These are phyloP conservation scores for Vachellia pachyceras DNA, from an alignment of 306 rosid species.

Conservation along the genomic window DNA sequence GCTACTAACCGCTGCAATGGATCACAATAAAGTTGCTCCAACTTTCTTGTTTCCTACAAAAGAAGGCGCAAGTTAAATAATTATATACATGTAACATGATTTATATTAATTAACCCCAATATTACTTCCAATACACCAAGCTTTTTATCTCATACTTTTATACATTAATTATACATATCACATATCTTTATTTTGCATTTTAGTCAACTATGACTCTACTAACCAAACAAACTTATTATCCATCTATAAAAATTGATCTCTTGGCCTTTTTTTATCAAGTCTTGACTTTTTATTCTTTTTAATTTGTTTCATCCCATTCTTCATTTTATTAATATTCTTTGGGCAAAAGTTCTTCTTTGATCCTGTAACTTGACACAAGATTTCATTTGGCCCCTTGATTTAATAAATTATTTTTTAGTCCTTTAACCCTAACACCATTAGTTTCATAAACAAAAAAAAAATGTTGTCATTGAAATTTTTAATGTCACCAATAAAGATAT, in stretches of 20 bases:
- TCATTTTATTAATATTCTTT: neutral
- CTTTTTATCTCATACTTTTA: neutral
- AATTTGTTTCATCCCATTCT: neutral
- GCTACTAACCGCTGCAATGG: constrained; percentile 90
- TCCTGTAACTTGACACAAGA: too few relatives aligned
- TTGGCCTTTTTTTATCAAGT: neutral
- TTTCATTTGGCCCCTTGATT: too few relatives aligned
- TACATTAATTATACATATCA: neutral
- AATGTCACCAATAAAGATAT: too few relatives aligned
- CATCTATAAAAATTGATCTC: neutral
- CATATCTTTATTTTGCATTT: neutral
- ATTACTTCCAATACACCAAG: neutral
- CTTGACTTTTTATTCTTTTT: neutral
- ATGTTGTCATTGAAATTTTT: too few relatives aligned
- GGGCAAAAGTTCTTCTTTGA: too few relatives aligned
- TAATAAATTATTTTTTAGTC: too few relatives aligned
- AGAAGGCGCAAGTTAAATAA: constrained; percentile 38
- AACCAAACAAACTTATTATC: neutral
- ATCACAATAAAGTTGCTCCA: constrained; percentile 84
- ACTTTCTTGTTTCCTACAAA: constrained; percentile 71
- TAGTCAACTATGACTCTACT: neutral
- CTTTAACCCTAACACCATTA: too few relatives aligned
- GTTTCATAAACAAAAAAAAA: too few relatives aligned
- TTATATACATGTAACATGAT: neutral
- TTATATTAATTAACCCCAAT: constrained; percentile 11